These are phyloP conservation scores for Hirschfeldia incana DNA, from an alignment of 345 rosid genomes.

Conservation along the genomic window DNA sequence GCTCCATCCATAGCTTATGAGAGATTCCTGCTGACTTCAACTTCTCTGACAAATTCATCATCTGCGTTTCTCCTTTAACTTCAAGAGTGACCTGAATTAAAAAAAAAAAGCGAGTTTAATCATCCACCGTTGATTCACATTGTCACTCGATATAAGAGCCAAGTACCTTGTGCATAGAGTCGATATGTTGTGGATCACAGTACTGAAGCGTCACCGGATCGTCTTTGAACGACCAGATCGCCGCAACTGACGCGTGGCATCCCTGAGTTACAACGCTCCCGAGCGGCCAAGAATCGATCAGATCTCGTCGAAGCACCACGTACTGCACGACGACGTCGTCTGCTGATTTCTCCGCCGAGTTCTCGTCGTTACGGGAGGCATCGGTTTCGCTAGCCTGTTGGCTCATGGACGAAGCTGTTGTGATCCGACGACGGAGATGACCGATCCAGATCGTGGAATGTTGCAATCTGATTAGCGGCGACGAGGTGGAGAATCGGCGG, in stretches of 20 bases:
- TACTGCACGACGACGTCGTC: slow-evolving; percentile 72
- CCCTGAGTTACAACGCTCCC: slow-evolving; percentile 97
- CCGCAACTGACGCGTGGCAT: slow-evolving; percentile 87
- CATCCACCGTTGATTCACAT: background rate
- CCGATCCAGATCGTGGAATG: background rate
- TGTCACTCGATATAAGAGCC: background rate
- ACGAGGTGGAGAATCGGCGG: slow-evolving; percentile 13
- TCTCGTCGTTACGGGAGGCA: slow-evolving; percentile 27
- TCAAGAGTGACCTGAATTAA: slow-evolving; percentile 65
- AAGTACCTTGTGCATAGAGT: slow-evolving; percentile 82
- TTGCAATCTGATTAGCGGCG: background rate
- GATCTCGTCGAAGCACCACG: slow-evolving; percentile 81
- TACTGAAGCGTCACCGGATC: slow-evolving; percentile 64
- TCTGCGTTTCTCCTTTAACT: slow-evolving; percentile 86
- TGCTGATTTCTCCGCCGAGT: slow-evolving; percentile 20
- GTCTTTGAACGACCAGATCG: slow-evolving; percentile 71
- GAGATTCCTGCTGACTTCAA: slow-evolving; percentile 61
- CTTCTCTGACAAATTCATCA: slow-evolving; percentile 74
- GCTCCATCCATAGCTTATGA: slow-evolving; percentile 85
- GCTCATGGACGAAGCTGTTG: slow-evolving; percentile 46
- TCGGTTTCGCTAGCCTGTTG: slow-evolving; percentile 26
- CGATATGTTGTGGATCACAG: slow-evolving; percentile 66
- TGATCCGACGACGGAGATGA: slow-evolving; percentile 4
- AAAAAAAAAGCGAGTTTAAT: background rate
- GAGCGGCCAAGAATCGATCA: slow-evolving; percentile 88